These are phyloP conservation scores for Daldinia eschscholtzii DNA, from an alignment of 2,329 filamentous ascomycete genomes.

Conservation along the genomic window DNA sequence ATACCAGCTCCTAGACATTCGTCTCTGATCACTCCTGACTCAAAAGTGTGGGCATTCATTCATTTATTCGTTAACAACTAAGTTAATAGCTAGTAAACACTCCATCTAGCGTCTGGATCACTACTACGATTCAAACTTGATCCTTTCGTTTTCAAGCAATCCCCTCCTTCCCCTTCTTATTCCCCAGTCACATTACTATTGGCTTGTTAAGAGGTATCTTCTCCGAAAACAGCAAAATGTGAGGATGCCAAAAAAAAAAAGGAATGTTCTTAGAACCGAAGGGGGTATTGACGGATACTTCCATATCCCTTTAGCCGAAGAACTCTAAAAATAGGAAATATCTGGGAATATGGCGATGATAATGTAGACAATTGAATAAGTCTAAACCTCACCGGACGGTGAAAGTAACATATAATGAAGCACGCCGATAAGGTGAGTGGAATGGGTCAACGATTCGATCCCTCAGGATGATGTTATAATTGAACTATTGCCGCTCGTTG, in stretches of 20 bases:
- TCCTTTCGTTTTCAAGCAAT: background rate
- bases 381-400: background rate
- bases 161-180: slow-evolving; percentile 4
- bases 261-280: background rate
- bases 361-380: background rate
- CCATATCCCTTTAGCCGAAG: background rate
- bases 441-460: background rate
- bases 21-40: background rate
- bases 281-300: background rate
- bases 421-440: background rate
- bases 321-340: background rate
- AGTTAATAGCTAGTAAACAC: slow-evolving; percentile 5
- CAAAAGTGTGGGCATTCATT: slow-evolving; percentile 3
- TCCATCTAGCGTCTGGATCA: slow-evolving; percentile 4
- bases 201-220: slow-evolving; percentile 36
- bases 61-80: slow-evolving; percentile 20
- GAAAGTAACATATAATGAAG: background rate
- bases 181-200: slow-evolving; percentile 27
- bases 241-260: background rate
- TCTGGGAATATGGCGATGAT: background rate
- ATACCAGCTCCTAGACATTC: background rate
- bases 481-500: slow-evolving; percentile 45
- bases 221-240: slow-evolving; percentile 7
- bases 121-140: slow-evolving; percentile 25
- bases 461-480: background rate